Base-by-base conservation (phyloP, 495 filamentous ascomycete genomes). In the Cenococcum geophilum region DNA sequence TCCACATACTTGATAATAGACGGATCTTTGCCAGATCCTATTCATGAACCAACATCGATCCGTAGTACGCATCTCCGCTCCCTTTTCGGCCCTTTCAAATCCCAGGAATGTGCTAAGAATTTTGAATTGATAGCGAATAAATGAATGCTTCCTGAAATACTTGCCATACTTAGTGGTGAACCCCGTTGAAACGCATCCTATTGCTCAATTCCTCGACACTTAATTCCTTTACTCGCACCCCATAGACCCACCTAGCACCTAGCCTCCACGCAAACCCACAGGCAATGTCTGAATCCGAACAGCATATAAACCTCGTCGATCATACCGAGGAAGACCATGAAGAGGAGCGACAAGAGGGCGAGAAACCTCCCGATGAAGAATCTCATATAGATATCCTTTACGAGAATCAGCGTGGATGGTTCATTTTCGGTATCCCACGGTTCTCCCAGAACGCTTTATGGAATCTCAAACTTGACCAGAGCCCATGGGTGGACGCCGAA, bases 391-490 rank as follows among this genome's bases (percentile, higher is more conserved):
- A 99, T 61, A 82, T 97, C 11, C 80, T 99, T 8, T 97, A 96
- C 70, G 95, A 99, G 74, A 97, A 99, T 52, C 76, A 77, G 60
- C 70, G 76, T 27, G 75, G 76, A 21, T 65, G 68, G 42, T 97
- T 96, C 69, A 74, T 92, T 59, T 97, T 91, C 70, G 95, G 95
- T 14, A 83, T 92, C 9, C 86, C 93, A 0, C 80, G 92, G 16
- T 99, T 96, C 75, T 95, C 91, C 1, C 79, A 85, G 20, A 86
- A 85, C 52, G 91, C 91, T 1, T 81, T 99, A 5, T 85, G 95
- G 18, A 90, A 89, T 67, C 80, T 66, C 20, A 48, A 25, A 52
- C 35, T 95, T 54, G 95, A 99, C 71, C 90, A 91, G 1, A 62
- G 86, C 0, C 77, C 89, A 2, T 99, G 95, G 95, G 87, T 90